Base-by-base conservation (phyloP, 805 yeast species). In the Ogataea pignaliae region DNA sequence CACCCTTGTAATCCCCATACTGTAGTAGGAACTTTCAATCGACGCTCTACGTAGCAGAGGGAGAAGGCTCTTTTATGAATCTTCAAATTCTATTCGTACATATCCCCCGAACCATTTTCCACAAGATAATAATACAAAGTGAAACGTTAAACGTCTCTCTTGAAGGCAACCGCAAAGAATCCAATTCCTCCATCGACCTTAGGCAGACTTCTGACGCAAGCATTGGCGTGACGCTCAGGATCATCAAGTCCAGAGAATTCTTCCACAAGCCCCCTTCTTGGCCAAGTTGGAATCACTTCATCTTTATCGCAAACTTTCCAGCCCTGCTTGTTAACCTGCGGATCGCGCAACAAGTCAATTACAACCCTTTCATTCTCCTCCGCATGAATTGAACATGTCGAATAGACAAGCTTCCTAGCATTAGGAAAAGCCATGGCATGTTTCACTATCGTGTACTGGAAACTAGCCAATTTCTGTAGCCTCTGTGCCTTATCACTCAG, bases 161-260 rank as follows among this genome's bases (percentile, higher is more conserved):
- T 85, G 61, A 93, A 91, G 44, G 93, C 83, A 1, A 90, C 98
- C 0, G 97, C 98, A 65, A 93, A 93, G 61, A 93, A 93, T 0
- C 99, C 99, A 55, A 93, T 93, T n/a, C 99, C 99, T 29, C 98
- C 99, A 61, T 93, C 99, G 36, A 76, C 84, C 48, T 79, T 83
- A 1, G 97, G 96, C 36, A 81, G 66, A 0, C 90, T 85, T 52
- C 99, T 72, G 0, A 93, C 81, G 66, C 97, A 90, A 0, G 93
- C 91, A 1, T 82, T 88, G 1, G 97, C 95, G 39, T 88, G 59
- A 33, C 66, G 70, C 32, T 72, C 71, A 16, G 82, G 76, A 28
- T 69, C 61, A 10, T 60, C 65, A 48, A 69, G 63, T 17, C 72
- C 71, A 10, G 75, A 73, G 52, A 90, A 89, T 57, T 85, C 96